These are phyloP conservation scores for Amanita subjunquillea DNA, from an alignment of 768 basidiomycete species.

Conservation along the genomic window DNA sequence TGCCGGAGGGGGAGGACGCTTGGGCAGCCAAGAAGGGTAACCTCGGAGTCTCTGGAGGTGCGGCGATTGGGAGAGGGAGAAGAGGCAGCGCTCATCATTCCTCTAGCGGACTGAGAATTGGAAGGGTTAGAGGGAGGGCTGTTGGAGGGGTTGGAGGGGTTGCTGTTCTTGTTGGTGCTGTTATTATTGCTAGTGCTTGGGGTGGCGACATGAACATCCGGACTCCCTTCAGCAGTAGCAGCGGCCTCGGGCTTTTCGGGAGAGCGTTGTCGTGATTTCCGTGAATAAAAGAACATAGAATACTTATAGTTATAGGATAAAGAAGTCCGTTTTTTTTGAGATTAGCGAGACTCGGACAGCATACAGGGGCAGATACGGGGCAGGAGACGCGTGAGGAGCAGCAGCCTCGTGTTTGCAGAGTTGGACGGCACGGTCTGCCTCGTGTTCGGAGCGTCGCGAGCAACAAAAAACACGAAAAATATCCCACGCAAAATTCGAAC, in stretches of 20 bases:
- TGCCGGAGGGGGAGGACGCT: conserved; percentile 64
- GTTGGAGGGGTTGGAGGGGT: conserved; percentile 5
- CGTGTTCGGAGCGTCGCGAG: conserved; percentile 4
- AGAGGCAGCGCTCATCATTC: conserved; percentile 11
- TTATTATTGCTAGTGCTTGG: conserved; percentile 16
- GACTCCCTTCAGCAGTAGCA: background rate
- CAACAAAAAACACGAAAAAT: background rate
- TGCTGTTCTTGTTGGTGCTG: conserved; percentile 6
- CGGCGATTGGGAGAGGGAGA: conserved; percentile 19
- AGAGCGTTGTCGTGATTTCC: conserved; percentile 27
- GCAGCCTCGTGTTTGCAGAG: background rate
- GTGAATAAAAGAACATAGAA: conserved; percentile 20
- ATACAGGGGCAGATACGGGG: background rate
- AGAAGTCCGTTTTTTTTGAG: conserved; percentile 9
- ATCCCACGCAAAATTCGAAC: background rate
- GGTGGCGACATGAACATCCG: conserved; percentile 13
- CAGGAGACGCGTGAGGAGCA: background rate
- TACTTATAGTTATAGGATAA: conserved; percentile 10
- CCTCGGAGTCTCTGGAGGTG: conserved; percentile 45
- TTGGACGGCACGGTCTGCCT: background rate
- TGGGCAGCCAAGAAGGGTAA: conserved; percentile 82
- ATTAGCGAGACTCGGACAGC: background rate
- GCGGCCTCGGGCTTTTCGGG: conserved; percentile 14
- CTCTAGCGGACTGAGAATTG: conserved; percentile 8
- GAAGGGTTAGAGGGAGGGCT: conserved; percentile 6